Percentiles rank a stretch among this genome's conserved stretches.
Conservation (phyloP, 306 rosid genomes). For the Medicago arabica region DNA sequence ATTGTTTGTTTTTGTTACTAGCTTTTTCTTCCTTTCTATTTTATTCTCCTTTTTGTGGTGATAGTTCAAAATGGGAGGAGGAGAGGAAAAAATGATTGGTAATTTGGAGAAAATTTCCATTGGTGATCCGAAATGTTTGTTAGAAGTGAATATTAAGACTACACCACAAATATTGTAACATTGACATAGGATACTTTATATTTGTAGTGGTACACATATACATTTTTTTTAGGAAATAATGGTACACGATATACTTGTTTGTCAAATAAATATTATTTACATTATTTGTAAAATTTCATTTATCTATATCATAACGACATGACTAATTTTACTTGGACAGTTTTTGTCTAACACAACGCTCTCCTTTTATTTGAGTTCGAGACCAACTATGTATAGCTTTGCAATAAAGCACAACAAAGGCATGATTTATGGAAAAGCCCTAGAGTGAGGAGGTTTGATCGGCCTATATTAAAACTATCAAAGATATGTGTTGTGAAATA, state of each 20-base stretch:
- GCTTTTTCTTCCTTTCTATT: slow-evolving; percentile 13
- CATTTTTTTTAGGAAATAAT: too few relatives aligned
- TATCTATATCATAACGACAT: too few relatives aligned
- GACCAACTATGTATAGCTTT: too few relatives aligned
- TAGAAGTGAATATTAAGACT: neutral
- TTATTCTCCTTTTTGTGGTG: slow-evolving; percentile 11
- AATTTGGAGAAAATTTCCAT: slow-evolving; percentile 9
- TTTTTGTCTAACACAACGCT: too few relatives aligned
- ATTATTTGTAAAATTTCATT: neutral
- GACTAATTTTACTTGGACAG: neutral
- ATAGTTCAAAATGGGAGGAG: slow-evolving; percentile 17
- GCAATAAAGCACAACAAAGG: too few relatives aligned
- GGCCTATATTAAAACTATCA: too few relatives aligned
- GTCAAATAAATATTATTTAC: neutral
- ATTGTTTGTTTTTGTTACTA: slow-evolving; percentile 19
- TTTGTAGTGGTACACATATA: neutral
- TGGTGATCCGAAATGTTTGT: slow-evolving; percentile 35
- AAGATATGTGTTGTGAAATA: too few relatives aligned
- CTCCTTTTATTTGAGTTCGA: too few relatives aligned
- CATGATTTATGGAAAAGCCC: too few relatives aligned
- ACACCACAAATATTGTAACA: neutral
- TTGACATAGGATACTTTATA: neutral
- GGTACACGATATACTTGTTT: neutral
- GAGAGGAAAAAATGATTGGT: slow-evolving; percentile 13
- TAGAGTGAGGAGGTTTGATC: too few relatives aligned